A percentile compares a stretch with the other conserved stretches of the same genome.
Evolutionary conservation across 2,329 filamentous ascomycete genomes (phyloP).

Genomic region (Colletotrichum incanum): DNA sequence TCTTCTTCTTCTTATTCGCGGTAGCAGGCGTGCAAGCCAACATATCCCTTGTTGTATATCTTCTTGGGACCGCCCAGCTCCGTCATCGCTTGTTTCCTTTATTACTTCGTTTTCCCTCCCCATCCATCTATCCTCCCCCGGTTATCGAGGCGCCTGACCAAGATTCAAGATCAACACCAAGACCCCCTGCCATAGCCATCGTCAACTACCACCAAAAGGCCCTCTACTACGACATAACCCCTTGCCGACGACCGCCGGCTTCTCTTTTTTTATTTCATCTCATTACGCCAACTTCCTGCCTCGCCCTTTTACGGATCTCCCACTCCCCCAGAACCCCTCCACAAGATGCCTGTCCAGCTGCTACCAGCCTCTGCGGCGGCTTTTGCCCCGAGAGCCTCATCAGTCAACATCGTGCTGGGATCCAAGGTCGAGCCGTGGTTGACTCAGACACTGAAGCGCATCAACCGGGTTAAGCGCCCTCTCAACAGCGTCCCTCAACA

Average conservation of each 20-base stretch:
- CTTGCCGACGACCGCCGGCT: slow-evolving; percentile 7
- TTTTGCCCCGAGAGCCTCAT: slow-evolving; percentile 91
- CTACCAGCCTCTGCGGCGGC: slow-evolving; percentile 95
- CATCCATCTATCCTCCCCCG: slow-evolving; percentile 44
- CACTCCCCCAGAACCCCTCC: slow-evolving; percentile 45
- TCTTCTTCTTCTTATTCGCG: slow-evolving; percentile 72
- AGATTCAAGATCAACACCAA: slow-evolving; percentile 14
- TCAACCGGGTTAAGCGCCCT: slow-evolving; percentile 96
- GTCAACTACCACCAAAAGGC: slow-evolving; percentile 7
- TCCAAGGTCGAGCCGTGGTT: slow-evolving; percentile 97
- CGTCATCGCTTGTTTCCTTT: slow-evolving; percentile 62
- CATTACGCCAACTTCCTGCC: slow-evolving; percentile 30
- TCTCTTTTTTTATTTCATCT: slow-evolving; percentile 24
- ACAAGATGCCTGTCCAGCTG: slow-evolving; percentile 90
- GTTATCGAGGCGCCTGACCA: slow-evolving; percentile 16
- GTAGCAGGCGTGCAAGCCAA: slow-evolving; percentile 74
- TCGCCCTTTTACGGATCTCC: slow-evolving; percentile 33
- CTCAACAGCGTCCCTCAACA: slow-evolving; percentile 98
- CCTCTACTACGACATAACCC: slow-evolving; percentile 36
- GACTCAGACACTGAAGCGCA: slow-evolving; percentile 95
- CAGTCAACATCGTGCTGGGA: slow-evolving; percentile 94
- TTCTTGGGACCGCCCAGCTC: slow-evolving; percentile 69
- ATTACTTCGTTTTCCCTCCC: slow-evolving; percentile 56
- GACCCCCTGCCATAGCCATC: background rate
- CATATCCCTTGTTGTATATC: slow-evolving; percentile 57